These are phyloP conservation scores for Cyclotella cryptica DNA, from an alignment of 108 stramenopile species.

Conservation along the genomic window DNA sequence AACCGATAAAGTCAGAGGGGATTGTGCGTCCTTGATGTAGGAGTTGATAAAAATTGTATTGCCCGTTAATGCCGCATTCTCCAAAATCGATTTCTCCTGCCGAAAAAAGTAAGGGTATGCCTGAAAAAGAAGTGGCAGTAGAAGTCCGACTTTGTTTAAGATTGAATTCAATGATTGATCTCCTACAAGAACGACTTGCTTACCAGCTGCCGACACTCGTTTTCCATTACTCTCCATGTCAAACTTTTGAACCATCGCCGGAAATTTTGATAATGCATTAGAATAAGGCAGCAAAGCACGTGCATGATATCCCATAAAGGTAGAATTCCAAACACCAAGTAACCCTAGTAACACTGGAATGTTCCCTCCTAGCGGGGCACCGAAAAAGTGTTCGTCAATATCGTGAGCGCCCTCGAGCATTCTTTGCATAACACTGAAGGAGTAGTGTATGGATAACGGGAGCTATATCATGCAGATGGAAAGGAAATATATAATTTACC, in stretches of 20 bases:
- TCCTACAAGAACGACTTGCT: background rate
- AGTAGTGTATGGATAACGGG: conserved; percentile 93
- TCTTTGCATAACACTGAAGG: conserved; percentile 71
- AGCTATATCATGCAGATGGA: conserved; percentile 24
- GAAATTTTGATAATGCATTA: conserved; percentile 90
- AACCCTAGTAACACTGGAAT: conserved; percentile 97
- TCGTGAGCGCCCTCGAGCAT: conserved; percentile 96
- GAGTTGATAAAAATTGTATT: conserved; percentile 97
- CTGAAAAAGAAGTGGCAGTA: too few relatives aligned
- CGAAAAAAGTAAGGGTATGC: conserved; percentile 72
- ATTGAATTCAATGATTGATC: too few relatives aligned
- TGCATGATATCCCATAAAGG: conserved; percentile 94
- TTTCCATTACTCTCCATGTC: conserved; percentile 99
- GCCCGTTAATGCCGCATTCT: conserved; percentile 94
- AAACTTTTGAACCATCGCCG: conserved; percentile 97
- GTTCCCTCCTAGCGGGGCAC: conserved; percentile 93
- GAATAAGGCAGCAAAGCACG: conserved; percentile 96
- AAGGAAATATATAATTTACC: background rate
- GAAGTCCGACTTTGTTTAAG: too few relatives aligned
- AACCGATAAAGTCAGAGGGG: conserved; percentile 97
- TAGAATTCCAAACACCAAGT: conserved; percentile 98
- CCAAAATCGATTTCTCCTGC: conserved; percentile 91
- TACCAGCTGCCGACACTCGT: conserved; percentile 86
- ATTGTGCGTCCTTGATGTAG: conserved; percentile 98
- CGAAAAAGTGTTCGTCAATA: conserved; percentile 98